A percentile compares a stretch with the other conserved stretches of the same genome.
phyloP scores from a whole-genome alignment of 192 early-diverging fungal genomes.

The Lunasporangiospora selenospora region DNA sequence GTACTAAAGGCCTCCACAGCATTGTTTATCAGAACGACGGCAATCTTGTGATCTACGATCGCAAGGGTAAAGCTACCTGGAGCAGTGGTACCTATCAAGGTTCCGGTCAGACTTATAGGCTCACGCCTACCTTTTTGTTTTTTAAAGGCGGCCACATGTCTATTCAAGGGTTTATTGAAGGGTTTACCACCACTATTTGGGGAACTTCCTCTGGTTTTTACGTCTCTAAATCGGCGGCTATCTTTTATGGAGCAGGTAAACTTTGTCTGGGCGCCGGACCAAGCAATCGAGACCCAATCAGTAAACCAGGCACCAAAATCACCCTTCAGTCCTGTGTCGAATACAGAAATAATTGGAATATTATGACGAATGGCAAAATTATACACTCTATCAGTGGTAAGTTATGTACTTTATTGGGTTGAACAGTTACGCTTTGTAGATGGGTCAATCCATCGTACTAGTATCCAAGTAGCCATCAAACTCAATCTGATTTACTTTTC shows the following conservation, averaged over 20 bases:
- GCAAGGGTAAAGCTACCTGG: background rate
- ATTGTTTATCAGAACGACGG: constrained; percentile 10
- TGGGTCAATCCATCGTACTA: no score
- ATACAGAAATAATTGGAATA: background rate
- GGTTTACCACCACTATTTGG: background rate
- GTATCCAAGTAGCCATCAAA: no score
- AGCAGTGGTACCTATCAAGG: background rate
- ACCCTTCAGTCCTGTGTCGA: background rate
- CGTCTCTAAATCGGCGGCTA: background rate
- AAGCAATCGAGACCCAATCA: no score
- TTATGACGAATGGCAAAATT: constrained; percentile 4
- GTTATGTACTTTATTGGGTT: background rate
- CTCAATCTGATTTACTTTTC: no score
- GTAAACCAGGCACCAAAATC: background rate
- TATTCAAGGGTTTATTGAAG: background rate
- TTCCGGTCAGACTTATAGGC: no score
- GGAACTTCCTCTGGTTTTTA: background rate
- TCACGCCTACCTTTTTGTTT: no score
- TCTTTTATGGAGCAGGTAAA: background rate
- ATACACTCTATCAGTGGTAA: background rate
- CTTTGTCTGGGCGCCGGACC: constrained; percentile 10
- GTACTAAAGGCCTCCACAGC: constrained; percentile 10
- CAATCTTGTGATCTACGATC: constrained; percentile 24
- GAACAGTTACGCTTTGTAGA: no score
- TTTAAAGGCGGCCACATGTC: background rate